Conservation (phyloP, 208 protist species). For the Crithidia acanthocephali region DNA sequence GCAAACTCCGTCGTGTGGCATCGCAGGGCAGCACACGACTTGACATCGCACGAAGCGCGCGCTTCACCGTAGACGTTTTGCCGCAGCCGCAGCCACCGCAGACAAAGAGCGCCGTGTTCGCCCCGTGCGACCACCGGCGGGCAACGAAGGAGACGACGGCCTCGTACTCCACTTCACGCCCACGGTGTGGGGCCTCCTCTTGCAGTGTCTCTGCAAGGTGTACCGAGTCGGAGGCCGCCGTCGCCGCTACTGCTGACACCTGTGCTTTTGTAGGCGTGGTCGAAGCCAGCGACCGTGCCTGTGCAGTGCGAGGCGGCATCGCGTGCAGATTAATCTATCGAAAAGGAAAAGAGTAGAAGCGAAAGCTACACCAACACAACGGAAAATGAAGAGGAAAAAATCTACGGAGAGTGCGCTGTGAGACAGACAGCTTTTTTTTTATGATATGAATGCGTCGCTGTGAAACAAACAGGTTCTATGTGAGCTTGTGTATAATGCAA, state of each 20-base stretch:
- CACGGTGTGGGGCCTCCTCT: conserved; percentile 30
- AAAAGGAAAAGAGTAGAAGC: conserved; percentile 2
- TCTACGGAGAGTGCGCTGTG: no score
- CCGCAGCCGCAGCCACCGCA: conserved; percentile 87
- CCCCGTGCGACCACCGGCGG: conserved; percentile 33
- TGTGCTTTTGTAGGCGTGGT: background rate
- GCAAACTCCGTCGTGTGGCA: conserved; percentile 23
- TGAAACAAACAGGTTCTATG: no score
- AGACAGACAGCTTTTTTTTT: no score
- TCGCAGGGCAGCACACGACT: conserved; percentile 62
- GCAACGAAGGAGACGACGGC: conserved; percentile 58
- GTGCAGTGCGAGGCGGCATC: background rate
- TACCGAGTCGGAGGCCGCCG: background rate
- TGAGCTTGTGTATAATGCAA: no score
- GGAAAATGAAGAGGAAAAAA: no score
- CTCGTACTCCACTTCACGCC: conserved; percentile 65
- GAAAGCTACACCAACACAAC: no score
- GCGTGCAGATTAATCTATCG: background rate
- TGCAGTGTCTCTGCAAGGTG: conserved; percentile 24
- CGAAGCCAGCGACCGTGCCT: background rate
- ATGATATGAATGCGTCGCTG: no score
- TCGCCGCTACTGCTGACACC: background rate
- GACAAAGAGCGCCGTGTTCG: conserved; percentile 69
- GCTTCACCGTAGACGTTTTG: conserved; percentile 82
- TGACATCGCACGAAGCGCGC: conserved; percentile 65